Conservation (phyloP, 331 rosid genomes). For the Acacia pycnantha region DNA sequence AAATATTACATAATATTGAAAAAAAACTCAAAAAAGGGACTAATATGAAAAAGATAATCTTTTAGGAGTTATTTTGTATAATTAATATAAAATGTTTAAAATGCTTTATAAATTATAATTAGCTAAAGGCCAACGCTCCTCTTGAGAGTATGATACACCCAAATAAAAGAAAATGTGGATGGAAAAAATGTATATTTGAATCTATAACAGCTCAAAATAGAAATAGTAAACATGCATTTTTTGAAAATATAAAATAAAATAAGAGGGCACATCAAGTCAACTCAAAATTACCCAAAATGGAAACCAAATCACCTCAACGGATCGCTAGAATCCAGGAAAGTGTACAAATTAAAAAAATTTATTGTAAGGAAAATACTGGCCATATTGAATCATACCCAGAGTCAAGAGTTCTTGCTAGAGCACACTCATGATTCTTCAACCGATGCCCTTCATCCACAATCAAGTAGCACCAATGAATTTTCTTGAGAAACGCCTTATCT, state of each 20-base stretch:
- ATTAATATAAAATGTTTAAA: background rate
- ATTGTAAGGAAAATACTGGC: background rate
- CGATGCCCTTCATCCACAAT: slow-evolving; percentile 99
- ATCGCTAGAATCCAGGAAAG: background rate
- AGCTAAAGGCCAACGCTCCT: too few species aligned
- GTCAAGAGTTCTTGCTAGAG: slow-evolving; percentile 89
- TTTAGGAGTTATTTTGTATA: background rate
- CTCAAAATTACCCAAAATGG: background rate
- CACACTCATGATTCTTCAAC: slow-evolving; percentile 94
- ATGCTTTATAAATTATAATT: too few species aligned
- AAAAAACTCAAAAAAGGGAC: background rate
- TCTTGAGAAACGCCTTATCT: slow-evolving; percentile 92
- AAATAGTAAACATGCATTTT: background rate
- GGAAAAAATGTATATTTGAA: background rate
- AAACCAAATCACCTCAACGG: background rate
- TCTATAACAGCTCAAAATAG: background rate
- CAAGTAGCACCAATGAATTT: slow-evolving; percentile 86
- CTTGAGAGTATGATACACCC: too few species aligned
- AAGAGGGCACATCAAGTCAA: background rate
- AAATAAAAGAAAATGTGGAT: background rate
- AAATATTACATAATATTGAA: background rate
- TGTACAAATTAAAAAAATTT: slow-evolving; percentile 16
- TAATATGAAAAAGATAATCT: background rate
- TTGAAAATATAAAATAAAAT: background rate
- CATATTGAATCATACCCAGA: slow-evolving; percentile 62